Conservation (phyloP, 495 filamentous ascomycete genomes). For the Penicillium salamii region DNA sequence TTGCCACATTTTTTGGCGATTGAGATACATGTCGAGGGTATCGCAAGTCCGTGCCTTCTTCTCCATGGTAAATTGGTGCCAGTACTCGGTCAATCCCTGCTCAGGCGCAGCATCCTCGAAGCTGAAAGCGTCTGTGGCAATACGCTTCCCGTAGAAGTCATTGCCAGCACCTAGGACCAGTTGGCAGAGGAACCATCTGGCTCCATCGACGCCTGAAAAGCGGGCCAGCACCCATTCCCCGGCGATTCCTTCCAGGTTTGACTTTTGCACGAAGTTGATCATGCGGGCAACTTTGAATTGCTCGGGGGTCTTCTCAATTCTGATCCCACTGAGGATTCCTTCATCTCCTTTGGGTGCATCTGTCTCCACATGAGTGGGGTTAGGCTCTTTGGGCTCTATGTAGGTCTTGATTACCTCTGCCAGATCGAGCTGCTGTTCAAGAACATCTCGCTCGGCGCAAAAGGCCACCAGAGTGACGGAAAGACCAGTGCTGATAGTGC, state of each 20-base stretch:
- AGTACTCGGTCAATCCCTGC: conserved; percentile 16
- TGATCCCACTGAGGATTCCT: neutral
- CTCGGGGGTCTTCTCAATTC: conserved; percentile 14
- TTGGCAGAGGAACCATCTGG: conserved; percentile 48
- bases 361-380: too few species aligned
- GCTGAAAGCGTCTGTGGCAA: conserved; percentile 15
- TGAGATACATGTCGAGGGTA: conserved; percentile 8
- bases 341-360: neutral
- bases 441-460: conserved; percentile 9
- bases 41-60: conserved; percentile 15
- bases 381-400: neutral
- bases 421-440: conserved; percentile 11
- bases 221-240: conserved; percentile 50
- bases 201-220: conserved; percentile 37
- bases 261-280: conserved; percentile 42
- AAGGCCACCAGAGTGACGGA: conserved; percentile 13
- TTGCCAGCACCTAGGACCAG: conserved; percentile 30
- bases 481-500: conserved; percentile 19
- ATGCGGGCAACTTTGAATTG: conserved; percentile 31
- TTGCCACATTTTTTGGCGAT: neutral
- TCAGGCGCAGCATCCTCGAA: conserved; percentile 18
- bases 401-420: conserved; percentile 11
- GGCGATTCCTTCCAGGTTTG: conserved; percentile 32
- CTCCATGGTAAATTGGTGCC: conserved; percentile 12
- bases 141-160: conserved; percentile 8